phyloP scores from a whole-genome alignment of 179 eudicot species.

The Drosera spatulata region DNA sequence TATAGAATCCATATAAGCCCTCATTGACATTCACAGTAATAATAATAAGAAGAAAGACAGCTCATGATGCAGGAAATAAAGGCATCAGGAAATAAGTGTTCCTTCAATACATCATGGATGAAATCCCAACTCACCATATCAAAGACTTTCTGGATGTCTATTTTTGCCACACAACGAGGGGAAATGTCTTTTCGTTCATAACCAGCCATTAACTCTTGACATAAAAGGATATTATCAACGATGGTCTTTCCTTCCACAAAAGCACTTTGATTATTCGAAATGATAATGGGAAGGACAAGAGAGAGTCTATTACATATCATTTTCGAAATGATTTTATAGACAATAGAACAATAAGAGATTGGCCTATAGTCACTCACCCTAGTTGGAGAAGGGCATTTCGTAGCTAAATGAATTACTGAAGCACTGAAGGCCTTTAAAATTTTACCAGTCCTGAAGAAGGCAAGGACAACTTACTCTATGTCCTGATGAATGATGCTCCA shows the following conservation, averaged over 20 bases:
- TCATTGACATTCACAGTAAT: neutral
- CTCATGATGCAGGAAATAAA: neutral
- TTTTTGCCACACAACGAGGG: neutral
- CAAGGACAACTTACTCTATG: neutral
- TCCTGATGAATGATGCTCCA: too few relatives aligned
- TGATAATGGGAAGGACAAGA: neutral
- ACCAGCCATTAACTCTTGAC: neutral
- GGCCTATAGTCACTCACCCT: neutral
- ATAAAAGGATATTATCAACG: neutral
- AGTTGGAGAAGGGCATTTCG: neutral
- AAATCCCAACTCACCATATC: neutral
- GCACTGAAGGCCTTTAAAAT: neutral
- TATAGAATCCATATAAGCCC: neutral
- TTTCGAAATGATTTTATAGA: conserved; percentile 1
- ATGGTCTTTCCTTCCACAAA: neutral
- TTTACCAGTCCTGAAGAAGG: neutral
- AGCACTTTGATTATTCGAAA: neutral
- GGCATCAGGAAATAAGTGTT: neutral
- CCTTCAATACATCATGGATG: neutral
- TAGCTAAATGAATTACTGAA: neutral
- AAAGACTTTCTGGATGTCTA: neutral
- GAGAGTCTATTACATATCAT: neutral
- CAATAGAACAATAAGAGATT: neutral
- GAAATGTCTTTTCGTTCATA: neutral
- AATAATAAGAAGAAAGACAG: neutral